phyloP scores from a whole-genome alignment of 345 rosid species.

The Rhodamnia argentea region DNA sequence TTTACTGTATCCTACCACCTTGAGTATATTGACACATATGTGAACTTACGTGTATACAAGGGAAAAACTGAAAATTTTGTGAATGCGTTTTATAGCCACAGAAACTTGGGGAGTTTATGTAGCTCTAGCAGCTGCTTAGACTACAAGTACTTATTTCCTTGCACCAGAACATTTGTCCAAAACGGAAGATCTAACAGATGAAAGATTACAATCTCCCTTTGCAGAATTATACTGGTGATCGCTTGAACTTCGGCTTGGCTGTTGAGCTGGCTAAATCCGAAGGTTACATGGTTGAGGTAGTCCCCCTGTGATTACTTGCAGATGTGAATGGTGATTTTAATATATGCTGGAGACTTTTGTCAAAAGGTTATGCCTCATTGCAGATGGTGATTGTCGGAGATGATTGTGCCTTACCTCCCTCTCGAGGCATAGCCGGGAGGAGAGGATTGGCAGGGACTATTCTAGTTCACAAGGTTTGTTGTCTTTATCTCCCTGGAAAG shows the following conservation, averaged over 20 bases:
- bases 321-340: neutral
- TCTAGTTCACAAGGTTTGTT: slow-evolving; percentile 69
- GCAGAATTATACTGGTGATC: slow-evolving; percentile 96
- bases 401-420: slow-evolving; percentile 94
- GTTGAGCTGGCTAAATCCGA: slow-evolving; percentile 98
- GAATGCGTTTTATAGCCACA: neutral
- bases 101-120: neutral
- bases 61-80: neutral
- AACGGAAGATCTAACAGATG: neutral
- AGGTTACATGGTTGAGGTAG: slow-evolving; percentile 87
- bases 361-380: slow-evolving; percentile 7
- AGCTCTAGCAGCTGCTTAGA: neutral
- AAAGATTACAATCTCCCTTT: neutral
- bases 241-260: slow-evolving; percentile 95
- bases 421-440: slow-evolving; percentile 77
- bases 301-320: neutral
- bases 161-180: neutral
- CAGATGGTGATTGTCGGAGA: slow-evolving; percentile 95
- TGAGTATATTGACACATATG: neutral
- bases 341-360: neutral
- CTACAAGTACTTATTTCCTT: neutral
- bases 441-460: slow-evolving; percentile 98
- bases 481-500: neutral
- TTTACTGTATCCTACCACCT: neutral
- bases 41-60: neutral